Base-by-base conservation (phyloP, 2,329 filamentous ascomycete species). In the Ophiocordyceps polyrhachis-furcata region DNA sequence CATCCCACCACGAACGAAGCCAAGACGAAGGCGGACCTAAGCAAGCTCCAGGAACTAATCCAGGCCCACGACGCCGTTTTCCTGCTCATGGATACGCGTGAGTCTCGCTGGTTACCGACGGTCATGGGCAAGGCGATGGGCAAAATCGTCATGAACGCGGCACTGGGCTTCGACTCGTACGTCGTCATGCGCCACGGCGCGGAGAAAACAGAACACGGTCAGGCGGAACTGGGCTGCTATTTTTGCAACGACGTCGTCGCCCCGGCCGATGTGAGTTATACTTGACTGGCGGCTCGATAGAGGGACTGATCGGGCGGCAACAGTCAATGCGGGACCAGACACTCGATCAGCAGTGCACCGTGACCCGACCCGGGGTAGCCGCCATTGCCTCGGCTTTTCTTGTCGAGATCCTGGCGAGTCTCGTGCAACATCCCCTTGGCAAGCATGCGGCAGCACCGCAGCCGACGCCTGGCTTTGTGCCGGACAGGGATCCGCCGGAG, bases 201-300 rank as follows among this genome's bases (percentile, higher is more conserved):
- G 6, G 73, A 76, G 52, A 68, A 69, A 4, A 59, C 63, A 40
- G 65, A 69, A 43, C 68, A 73, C 12, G 70, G 65, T n/a, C 68
- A 76, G 45, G 67, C 76, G 44, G 77, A 84, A 23, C 69, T 96
- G 23, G 91, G 91, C 11, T 98, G 91, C 63, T 98, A 98, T 60
- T 98, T 96, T 62, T 98, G 91, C 65, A 96, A 93, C 55, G 91
- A 98, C 59, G 89, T 98, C 23, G 89, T 96, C 43, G 85, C 89
- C 7, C 91, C 91, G 20, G 81, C 81, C 49, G 86, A 96, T 65
- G 88, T 93, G 67, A 76, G 81, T 29, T 2, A 20, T 3, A 11
- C 15, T 15, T 17, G 32, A 17, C n/a, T 15, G 15, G 15, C 5
- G n/a, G 15, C 13, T 17, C 32, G 32, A n/a, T 9, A 7, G 13